Conservation (phyloP, 2,329 filamentous ascomycete species). For the Pleurostoma richardsiae region DNA sequence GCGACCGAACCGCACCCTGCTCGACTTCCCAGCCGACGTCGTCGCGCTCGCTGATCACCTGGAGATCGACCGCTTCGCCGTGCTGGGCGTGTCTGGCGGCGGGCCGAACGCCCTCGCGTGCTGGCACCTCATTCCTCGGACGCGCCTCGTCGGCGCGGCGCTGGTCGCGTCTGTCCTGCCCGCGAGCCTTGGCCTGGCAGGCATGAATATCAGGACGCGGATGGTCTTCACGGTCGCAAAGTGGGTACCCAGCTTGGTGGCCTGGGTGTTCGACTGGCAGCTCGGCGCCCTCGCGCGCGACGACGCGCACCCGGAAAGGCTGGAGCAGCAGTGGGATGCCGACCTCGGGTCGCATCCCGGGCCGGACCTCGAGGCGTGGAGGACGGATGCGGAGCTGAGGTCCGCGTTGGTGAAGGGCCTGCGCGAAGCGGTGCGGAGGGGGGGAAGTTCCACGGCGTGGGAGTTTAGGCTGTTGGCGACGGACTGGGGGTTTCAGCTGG, state of each 20-base stretch:
- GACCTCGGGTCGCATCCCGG: conserved; percentile 1
- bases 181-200: conserved; percentile 9
- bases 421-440: conserved; percentile 2
- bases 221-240: conserved; percentile 9
- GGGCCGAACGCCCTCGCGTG: conserved; percentile 18
- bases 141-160: conserved; percentile 10
- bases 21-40: conserved; percentile 16
- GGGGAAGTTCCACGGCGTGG: conserved; percentile 7
- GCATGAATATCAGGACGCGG: conserved; percentile 12
- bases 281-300: conserved; percentile 6
- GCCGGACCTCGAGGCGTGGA: not conserved
- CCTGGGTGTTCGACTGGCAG: conserved; percentile 5
- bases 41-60: conserved; percentile 17
- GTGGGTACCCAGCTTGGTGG: conserved; percentile 11
- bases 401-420: conserved; percentile 3
- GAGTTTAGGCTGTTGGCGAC: conserved; percentile 6
- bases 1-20: conserved; percentile 15
- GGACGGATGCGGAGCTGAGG: conserved; percentile 2
- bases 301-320: conserved; percentile 1
- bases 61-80: conserved; percentile 12
- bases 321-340: conserved; percentile 1
- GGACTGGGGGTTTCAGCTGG: conserved; percentile 16
- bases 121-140: conserved; percentile 9
- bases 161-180: conserved; percentile 13
- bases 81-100: conserved; percentile 19